Evolutionary conservation across 495 filamentous ascomycete genomes (phyloP), one percentile per base, ranked within the genome.

Genomic region (Lophiotrema nucula): DNA sequence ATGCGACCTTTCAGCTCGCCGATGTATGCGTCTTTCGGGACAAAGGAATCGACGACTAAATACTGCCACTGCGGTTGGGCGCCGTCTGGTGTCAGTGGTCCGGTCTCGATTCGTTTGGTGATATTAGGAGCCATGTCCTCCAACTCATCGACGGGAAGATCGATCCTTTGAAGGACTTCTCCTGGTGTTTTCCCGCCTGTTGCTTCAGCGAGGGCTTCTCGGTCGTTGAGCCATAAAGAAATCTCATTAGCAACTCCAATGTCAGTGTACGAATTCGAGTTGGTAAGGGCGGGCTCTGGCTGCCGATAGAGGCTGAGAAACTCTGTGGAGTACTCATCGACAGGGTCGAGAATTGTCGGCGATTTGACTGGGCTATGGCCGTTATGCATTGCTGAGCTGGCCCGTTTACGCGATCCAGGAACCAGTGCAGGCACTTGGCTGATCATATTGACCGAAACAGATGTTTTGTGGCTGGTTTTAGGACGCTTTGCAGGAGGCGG

Each of bases 1-100:
- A 98, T 84, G 64, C 87, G 83, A 38, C 93, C 93, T 64, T 87
- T 91, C 37, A 97, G 79, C 68, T 97, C 90, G 19, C 92, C 87
- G 49, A 98, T 83, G 19, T 86, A 85, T 4, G 82, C 80, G 31
- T 85, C 81, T 58, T 84, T 82, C 3, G 74, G 77, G 18, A 90
- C 81, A 19, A 71, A 57, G 70, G 79, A 60, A 69, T 83, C 79
- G n/a, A 84, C 85, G 16, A 78, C 85, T 24, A 97, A 75, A 38
- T 79, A 83, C 61, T 86, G 87, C 84, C 86, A 92, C n/a, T 71
- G 74, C 45, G 87, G 73, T 77, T 76, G 56, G 54, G 63, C 64
- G 59, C 79, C 67, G 58, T 77, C 66, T 66, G 75, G 60, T 63
- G 82, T 73, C 18, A 74, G 31, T 2, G 70, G 38, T 50, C 80